phyloP scores from a whole-genome alignment of 2,329 filamentous ascomycete genomes.

The Aspergillus jensenii region DNA sequence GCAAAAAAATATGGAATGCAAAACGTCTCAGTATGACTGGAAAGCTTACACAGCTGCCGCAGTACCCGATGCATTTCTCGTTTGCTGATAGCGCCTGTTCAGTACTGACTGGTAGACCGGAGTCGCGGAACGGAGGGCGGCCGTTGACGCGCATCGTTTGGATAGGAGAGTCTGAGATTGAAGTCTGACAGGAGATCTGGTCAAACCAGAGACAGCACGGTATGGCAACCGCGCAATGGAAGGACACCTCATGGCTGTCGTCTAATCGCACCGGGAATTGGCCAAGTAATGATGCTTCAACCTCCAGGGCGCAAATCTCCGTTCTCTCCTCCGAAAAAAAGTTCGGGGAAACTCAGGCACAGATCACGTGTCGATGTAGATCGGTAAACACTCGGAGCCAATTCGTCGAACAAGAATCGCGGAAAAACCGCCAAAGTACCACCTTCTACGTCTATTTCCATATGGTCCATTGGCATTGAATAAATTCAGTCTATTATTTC shows the following conservation, averaged over 20 bases:
- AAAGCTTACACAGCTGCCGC: slow-evolving; percentile 45
- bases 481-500: neutral
- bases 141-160: slow-evolving; percentile 41
- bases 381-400: slow-evolving; percentile 12
- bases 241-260: slow-evolving; percentile 41
- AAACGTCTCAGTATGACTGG: neutral
- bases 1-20: neutral
- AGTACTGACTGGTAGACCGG: slow-evolving; percentile 37
- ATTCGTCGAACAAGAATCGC: neutral
- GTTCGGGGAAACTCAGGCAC: slow-evolving; percentile 39
- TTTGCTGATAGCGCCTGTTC: slow-evolving; percentile 43
- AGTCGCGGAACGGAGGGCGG: slow-evolving; percentile 34
- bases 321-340: slow-evolving; percentile 33
- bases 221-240: slow-evolving; percentile 40
- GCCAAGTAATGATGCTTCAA: slow-evolving; percentile 21
- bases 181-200: slow-evolving; percentile 34
- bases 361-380: slow-evolving; percentile 27
- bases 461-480: neutral
- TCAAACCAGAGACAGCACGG: slow-evolving; percentile 38
- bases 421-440: neutral
- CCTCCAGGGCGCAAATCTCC: slow-evolving; percentile 21
- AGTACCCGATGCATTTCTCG: slow-evolving; percentile 43
- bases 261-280: slow-evolving; percentile 28
- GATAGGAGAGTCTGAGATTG: slow-evolving; percentile 37
- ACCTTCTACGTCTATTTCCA: neutral